A percentile compares a stretch with the other conserved stretches of the same genome.
phyloP scores from a whole-genome alignment of 331 rosid species.

The Erythrophleum ivorense region DNA sequence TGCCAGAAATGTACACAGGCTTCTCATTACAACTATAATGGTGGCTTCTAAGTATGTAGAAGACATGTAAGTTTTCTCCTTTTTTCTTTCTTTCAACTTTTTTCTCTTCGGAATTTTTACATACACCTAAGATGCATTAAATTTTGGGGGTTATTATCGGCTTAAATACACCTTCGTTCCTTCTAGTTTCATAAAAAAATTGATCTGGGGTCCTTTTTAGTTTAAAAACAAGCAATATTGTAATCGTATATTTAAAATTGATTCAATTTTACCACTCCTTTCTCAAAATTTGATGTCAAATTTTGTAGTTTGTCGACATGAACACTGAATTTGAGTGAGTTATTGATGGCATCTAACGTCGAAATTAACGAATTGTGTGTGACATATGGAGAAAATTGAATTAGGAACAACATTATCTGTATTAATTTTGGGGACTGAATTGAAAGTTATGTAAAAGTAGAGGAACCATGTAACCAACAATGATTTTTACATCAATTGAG shows the following conservation, averaged over 20 bases:
- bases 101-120: neutral
- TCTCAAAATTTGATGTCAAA: too few species aligned
- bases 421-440: neutral
- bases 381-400: neutral
- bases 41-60: slow-evolving; percentile 90
- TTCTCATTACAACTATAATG: slow-evolving; percentile 88
- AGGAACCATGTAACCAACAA: neutral
- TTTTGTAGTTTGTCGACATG: neutral
- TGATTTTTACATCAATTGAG: neutral
- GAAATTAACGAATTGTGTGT: neutral
- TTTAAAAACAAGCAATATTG: too few species aligned
- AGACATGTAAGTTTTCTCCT: slow-evolving; percentile 70
- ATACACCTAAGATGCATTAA: neutral
- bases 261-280: too few species aligned
- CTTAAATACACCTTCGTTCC: neutral
- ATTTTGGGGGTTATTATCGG: neutral
- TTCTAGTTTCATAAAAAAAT: too few species aligned
- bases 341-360: neutral
- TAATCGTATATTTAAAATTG: too few species aligned
- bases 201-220: too few species aligned
- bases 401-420: neutral
- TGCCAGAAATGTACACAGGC: slow-evolving; percentile 79
- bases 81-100: neutral
- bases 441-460: neutral
- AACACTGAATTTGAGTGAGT: neutral